These are phyloP conservation scores for Fusarium sublunatum DNA, from an alignment of 2,329 filamentous ascomycete species.

Conservation along the genomic window DNA sequence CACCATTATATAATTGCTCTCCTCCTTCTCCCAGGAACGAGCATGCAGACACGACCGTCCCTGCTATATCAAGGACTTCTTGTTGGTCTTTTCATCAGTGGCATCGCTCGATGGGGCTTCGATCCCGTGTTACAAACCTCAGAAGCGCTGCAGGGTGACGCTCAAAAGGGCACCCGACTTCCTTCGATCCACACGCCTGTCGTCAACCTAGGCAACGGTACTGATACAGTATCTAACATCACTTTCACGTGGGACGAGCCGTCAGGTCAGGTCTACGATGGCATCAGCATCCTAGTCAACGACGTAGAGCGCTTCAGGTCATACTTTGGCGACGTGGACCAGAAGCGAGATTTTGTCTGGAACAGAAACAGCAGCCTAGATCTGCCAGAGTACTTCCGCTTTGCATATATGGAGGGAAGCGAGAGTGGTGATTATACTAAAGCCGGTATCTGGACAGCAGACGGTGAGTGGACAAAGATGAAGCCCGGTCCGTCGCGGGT, in stretches of 20 bases:
- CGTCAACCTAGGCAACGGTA: conserved; percentile 57
- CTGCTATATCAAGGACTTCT: conserved; percentile 91
- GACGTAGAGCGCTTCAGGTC: conserved; percentile 84
- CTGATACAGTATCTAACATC: conserved; percentile 69
- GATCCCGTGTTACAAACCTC: conserved; percentile 88
- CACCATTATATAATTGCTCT: conserved; percentile 95
- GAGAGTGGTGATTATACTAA: conserved; percentile 77
- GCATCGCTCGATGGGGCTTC: conserved; percentile 93
- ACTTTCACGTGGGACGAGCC: conserved; percentile 66
- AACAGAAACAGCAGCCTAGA: conserved; percentile 58
- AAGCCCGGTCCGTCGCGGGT: conserved; percentile 67
- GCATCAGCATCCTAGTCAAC: conserved; percentile 83
- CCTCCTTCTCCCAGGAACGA: conserved; percentile 86
- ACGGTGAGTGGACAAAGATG: conserved; percentile 76
- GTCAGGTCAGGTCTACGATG: conserved; percentile 69
- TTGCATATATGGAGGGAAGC: conserved; percentile 77
- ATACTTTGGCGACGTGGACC: conserved; percentile 70
- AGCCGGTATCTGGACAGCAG: conserved; percentile 75
- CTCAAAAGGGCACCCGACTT: conserved; percentile 70
- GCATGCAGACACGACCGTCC: conserved; percentile 85
- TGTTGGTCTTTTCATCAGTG: conserved; percentile 89
- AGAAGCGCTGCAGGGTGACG: conserved; percentile 75
- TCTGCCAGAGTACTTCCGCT: conserved; percentile 79
- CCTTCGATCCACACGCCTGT: conserved; percentile 62
- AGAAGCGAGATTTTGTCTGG: conserved; percentile 67